Percentiles rank a stretch among this genome's conserved stretches.
These are phyloP conservation scores for Tympanopsis confertula DNA, from an alignment of 2,329 filamentous ascomycete genomes.

Conservation along the genomic window DNA sequence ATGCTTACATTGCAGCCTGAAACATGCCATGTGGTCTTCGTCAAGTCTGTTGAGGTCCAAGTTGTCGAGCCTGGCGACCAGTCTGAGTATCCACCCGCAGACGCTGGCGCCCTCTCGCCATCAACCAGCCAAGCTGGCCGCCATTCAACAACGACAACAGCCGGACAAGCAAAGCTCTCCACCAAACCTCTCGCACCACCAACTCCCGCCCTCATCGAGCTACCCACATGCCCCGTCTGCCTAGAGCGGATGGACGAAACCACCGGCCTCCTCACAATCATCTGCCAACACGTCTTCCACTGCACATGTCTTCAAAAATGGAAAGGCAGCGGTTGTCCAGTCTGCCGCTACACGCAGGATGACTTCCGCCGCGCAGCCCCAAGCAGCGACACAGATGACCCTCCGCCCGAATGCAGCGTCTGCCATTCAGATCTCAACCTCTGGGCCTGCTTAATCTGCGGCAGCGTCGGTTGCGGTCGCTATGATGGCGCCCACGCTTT, in stretches of 20 bases:
- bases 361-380: neutral
- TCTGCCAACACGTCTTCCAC: constrained; percentile 96
- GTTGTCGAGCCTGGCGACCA: neutral
- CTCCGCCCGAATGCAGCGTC: neutral
- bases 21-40: constrained; percentile 60
- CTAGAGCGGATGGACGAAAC: constrained; percentile 98
- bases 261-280: constrained; percentile 84
- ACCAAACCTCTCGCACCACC: constrained; percentile 54
- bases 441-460: constrained; percentile 11
- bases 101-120: constrained; percentile 60
- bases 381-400: neutral
- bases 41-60: constrained; percentile 49
- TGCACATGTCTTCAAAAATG: constrained; percentile 93
- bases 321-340: constrained; percentile 86
- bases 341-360: constrained; percentile 76
- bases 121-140: too few species aligned
- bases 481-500: constrained; percentile 43
- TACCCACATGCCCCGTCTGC: constrained; percentile 92
- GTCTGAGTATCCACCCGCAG: constrained; percentile 30
- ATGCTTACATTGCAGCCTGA: constrained; percentile 35
- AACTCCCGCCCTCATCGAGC: constrained; percentile 60
- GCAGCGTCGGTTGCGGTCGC: constrained; percentile 48
- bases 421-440: neutral
- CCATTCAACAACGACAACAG: too few species aligned
- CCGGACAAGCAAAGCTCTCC: constrained; percentile 35